Evolutionary conservation across 2,329 filamentous ascomycete genomes (phyloP), one percentile per base, ranked within the genome.

Genomic region (Fusarium tanahbumbuense): DNA sequence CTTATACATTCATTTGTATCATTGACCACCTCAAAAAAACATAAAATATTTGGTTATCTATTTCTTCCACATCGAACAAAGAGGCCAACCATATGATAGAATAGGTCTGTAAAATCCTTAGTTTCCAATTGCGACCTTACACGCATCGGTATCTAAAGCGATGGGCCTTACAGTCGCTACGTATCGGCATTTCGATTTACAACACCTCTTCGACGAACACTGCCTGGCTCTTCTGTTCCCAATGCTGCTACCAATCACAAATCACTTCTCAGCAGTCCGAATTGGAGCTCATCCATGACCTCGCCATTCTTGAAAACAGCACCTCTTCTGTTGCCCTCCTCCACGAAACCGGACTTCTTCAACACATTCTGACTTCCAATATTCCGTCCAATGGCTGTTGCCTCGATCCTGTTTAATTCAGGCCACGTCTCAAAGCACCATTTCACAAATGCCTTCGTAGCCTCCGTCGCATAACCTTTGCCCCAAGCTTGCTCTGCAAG

Each of bases 381-480:
- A 55, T 87, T 87, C 6, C 53, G 70, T 7, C 67, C 76, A 56
- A 77, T 82, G 3, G 80, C 76, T 3, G 48, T 28, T 1, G 79
- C 84, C 70, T 86, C 81, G 6, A 87, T 52, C 54, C 85, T 78
- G 49, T 80, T 65, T 20, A 86, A 62, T 2, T 78, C 75, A 1
- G 81, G 79, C 56, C 82, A 80, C 10, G 75, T 79, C 37, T 76
- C 75, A 62, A 87, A 86, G 5, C 79, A 77, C 83, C 84, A 87
- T 25, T 68, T 72, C 18, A 76, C 71, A 52, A 86, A 81, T 2
- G 67, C 83, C 5, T 30, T 48, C 4, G 80, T 60, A 16, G 80
- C 83, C 66, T 82, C 83, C 2, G 78, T 81, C 58, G 78, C 80
- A 59, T 84, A 79, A 2, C 86, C 85, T 30, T 78, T 78, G 1